phyloP scores from a whole-genome alignment of 805 yeast genomes.

The Metschnikowia similis region DNA sequence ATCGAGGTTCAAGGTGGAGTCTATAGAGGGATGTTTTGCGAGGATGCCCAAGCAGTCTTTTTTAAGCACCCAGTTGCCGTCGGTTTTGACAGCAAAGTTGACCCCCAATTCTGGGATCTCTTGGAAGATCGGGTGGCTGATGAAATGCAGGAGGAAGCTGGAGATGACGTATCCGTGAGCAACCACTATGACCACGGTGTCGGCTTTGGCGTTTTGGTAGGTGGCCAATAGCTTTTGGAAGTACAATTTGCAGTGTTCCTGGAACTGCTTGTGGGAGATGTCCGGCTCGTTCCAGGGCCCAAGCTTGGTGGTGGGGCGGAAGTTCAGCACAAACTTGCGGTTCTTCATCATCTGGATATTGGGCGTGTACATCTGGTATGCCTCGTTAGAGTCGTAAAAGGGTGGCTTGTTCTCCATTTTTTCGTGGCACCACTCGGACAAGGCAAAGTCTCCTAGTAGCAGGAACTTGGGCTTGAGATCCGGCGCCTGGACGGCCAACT shows the following conservation, averaged over 20 bases:
- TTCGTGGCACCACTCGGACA: slow-evolving; percentile 45
- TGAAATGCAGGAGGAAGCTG: slow-evolving; percentile 36
- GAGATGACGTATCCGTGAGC: slow-evolving; percentile 41
- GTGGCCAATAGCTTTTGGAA: slow-evolving; percentile 40
- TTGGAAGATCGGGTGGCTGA: slow-evolving; percentile 42
- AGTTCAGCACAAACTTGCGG: slow-evolving; percentile 31
- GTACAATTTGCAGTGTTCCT: slow-evolving; percentile 34
- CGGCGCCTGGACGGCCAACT: slow-evolving; percentile 22
- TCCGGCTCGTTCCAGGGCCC: slow-evolving; percentile 43
- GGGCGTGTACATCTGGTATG: slow-evolving; percentile 44
- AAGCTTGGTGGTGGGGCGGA: slow-evolving; percentile 39
- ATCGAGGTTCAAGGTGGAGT: slow-evolving; percentile 33
- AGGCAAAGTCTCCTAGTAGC: slow-evolving; percentile 41
- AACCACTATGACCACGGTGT: slow-evolving; percentile 35
- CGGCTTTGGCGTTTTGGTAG: slow-evolving; percentile 30
- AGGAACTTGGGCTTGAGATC: slow-evolving; percentile 33
- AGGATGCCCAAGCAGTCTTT: slow-evolving; percentile 32
- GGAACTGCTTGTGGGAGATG: slow-evolving; percentile 37
- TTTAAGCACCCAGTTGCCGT: slow-evolving; percentile 29
- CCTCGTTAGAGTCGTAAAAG: slow-evolving; percentile 40
- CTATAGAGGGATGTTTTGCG: slow-evolving; percentile 20
- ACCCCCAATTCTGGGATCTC: slow-evolving; percentile 40
- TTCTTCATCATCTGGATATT: slow-evolving; percentile 35
- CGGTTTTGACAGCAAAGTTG: slow-evolving; percentile 27
- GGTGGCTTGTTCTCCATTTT: slow-evolving; percentile 41